phyloP scores from a whole-genome alignment of 352 stramenopile genomes.

The Pythium aquatile region DNA sequence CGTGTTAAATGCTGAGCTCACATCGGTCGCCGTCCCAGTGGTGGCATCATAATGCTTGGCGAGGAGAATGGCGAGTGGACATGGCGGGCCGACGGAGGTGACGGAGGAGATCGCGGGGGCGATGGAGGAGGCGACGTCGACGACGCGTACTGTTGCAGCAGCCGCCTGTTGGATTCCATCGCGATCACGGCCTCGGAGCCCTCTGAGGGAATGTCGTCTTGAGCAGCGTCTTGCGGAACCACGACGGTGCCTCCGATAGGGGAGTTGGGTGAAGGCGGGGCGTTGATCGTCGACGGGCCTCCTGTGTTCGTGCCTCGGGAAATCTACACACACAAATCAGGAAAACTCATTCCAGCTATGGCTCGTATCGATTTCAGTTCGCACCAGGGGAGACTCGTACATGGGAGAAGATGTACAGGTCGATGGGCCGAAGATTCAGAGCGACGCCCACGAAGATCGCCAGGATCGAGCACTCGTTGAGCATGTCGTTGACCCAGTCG shows the following conservation, averaged over 20 bases:
- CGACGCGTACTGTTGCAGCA: slow-evolving; percentile 27
- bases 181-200: slow-evolving; percentile 7
- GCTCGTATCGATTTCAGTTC: background rate
- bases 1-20: background rate
- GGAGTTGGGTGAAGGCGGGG: slow-evolving; percentile 7
- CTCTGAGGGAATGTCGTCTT: slow-evolving; percentile 2
- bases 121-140: slow-evolving; percentile 11
- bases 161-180: slow-evolving; percentile 31
- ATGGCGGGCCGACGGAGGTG: background rate
- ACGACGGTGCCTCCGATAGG: slow-evolving; percentile 10
- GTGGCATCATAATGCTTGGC: slow-evolving; percentile 13
- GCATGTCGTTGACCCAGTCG: slow-evolving; percentile 55
- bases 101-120: slow-evolving; percentile 3
- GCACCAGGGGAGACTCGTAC: slow-evolving; percentile 19
- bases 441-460: slow-evolving; percentile 43
- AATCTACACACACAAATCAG: slow-evolving; percentile 16
- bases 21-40: slow-evolving; percentile 8
- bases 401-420: slow-evolving; percentile 48
- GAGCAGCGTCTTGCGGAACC: slow-evolving; percentile 10
- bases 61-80: slow-evolving; percentile 7
- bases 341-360: background rate
- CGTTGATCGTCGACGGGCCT: background rate
- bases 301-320: slow-evolving; percentile 27
- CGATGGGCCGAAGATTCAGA: slow-evolving; percentile 45
- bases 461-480: slow-evolving; percentile 44